Conservation (phyloP, 495 filamentous ascomycete species). For the Haplographium delicatum region DNA sequence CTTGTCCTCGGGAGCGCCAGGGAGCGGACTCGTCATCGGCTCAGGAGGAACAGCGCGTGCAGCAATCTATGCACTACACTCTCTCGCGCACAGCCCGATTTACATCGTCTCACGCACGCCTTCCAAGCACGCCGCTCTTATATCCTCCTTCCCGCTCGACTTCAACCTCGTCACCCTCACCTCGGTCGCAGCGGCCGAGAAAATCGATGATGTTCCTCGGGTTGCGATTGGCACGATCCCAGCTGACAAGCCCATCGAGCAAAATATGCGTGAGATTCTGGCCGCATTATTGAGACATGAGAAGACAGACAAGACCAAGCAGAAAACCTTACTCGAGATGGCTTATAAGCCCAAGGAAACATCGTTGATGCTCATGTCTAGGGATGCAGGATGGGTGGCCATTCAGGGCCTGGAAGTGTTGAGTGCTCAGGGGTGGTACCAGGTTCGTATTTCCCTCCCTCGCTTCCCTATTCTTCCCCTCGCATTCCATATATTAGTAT, state of each 20-base stretch:
- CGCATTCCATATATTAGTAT: no score
- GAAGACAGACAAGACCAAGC: conserved; percentile 32
- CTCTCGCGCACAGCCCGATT: conserved; percentile 78
- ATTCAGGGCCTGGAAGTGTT: conserved; percentile 88
- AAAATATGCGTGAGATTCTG: conserved; percentile 61
- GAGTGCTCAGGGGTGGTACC: conserved; percentile 79
- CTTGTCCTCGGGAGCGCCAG: conserved; percentile 21
- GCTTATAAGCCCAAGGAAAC: conserved; percentile 88
- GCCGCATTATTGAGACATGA: conserved; percentile 54
- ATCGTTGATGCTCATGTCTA: conserved; percentile 77
- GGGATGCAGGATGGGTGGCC: conserved; percentile 75
- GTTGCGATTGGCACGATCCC: conserved; percentile 90
- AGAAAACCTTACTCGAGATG: conserved; percentile 82
- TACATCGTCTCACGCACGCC: conserved; percentile 79
- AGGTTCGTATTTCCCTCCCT: conserved; percentile 37
- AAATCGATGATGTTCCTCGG: conserved; percentile 48
- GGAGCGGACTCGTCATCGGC: conserved; percentile 70
- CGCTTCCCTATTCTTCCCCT: no score
- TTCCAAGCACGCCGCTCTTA: conserved; percentile 59
- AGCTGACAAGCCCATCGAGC: conserved; percentile 79
- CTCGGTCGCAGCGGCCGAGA: conserved; percentile 40
- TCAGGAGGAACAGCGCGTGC: conserved; percentile 89
- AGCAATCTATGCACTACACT: conserved; percentile 81
- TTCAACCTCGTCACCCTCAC: conserved; percentile 69
- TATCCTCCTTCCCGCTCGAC: conserved; percentile 64